Percentiles rank a stretch among this genome's conserved stretches.
Conservation (phyloP, 1,284 basidiomycete genomes). For the Leccinum huronense region DNA sequence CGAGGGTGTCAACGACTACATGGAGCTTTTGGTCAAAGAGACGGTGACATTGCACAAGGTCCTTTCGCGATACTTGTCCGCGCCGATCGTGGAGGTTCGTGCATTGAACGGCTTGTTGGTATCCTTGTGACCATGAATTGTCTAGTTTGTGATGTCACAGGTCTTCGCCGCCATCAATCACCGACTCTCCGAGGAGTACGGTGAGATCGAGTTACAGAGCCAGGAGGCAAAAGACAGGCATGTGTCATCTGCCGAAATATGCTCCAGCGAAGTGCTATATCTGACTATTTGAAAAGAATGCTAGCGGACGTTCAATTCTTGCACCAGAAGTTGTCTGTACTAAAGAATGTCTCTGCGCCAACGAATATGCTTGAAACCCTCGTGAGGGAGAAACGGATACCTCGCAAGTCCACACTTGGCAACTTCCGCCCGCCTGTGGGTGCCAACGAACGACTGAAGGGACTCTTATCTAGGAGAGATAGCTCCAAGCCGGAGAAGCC, state of each 20-base stretch:
- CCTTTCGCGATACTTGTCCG: conserved; percentile 84
- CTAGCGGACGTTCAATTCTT: conserved; percentile 76
- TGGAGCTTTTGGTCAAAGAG: conserved; percentile 92
- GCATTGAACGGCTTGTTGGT: not conserved
- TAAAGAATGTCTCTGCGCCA: conserved; percentile 67
- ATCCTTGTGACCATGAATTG: conserved; percentile 6
- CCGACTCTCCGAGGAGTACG: conserved; percentile 82
- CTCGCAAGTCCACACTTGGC: conserved; percentile 33
- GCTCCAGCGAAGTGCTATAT: conserved; percentile 4
- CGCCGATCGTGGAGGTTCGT: conserved; percentile 73
- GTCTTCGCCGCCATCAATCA: conserved; percentile 91
- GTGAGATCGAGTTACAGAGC: conserved; percentile 74
- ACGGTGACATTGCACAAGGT: conserved; percentile 97
- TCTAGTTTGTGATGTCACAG: conserved; percentile 85
- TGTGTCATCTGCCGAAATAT: conserved; percentile 27
- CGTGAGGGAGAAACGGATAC: conserved; percentile 68
- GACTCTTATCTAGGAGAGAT: conserved; percentile 33
- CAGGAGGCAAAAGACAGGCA: conserved; percentile 82
- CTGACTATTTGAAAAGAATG: conserved; percentile 49
- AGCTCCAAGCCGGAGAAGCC: conserved; percentile 31
- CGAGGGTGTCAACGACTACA: conserved; percentile 74
- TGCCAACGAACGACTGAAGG: conserved; percentile 36
- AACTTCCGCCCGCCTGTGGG: conserved; percentile 26
- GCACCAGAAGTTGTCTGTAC: conserved; percentile 66
- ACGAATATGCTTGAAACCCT: conserved; percentile 80